Evolutionary conservation across 768 basidiomycete genomes (phyloP).

Genomic region (Porpolomopsis calyptriformis): DNA sequence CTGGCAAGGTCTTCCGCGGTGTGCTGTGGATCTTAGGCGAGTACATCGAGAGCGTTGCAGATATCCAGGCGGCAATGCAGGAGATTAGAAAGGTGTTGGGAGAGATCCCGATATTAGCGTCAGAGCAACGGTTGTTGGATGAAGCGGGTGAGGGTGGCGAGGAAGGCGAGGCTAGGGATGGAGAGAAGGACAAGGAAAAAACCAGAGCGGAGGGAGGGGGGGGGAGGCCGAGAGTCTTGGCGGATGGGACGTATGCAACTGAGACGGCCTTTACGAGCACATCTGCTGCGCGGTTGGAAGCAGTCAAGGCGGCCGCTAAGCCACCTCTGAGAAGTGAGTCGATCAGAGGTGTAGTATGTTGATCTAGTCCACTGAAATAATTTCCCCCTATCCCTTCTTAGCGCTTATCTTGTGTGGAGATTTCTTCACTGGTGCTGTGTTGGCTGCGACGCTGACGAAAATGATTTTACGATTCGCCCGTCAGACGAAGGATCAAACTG

Average conservation of each 20-base stretch:
- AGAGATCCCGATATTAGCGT: slow-evolving; percentile 94
- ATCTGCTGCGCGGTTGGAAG: slow-evolving; percentile 57
- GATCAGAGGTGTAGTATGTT: slow-evolving; percentile 1
- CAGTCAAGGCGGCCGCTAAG: slow-evolving; percentile 78
- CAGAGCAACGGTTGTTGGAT: slow-evolving; percentile 75
- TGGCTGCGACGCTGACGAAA: slow-evolving; percentile 87
- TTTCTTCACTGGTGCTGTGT: slow-evolving; percentile 89
- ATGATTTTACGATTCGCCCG: slow-evolving; percentile 74
- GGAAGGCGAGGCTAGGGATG: slow-evolving; percentile 42
- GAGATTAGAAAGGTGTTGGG: slow-evolving; percentile 82
- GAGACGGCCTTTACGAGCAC: slow-evolving; percentile 78
- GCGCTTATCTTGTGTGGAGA: slow-evolving; percentile 92
- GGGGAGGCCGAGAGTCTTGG: slow-evolving; percentile 72
- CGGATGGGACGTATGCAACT: slow-evolving; percentile 96
- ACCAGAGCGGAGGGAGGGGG: slow-evolving; percentile 32
- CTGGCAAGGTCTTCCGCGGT: slow-evolving; percentile 93
- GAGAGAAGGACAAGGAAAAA: slow-evolving; percentile 38
- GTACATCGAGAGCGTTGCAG: slow-evolving; percentile 60
- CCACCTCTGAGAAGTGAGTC: slow-evolving; percentile 78
- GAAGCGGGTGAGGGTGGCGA: slow-evolving; percentile 41
- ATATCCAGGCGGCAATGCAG: slow-evolving; percentile 63
- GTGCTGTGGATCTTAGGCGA: slow-evolving; percentile 98
- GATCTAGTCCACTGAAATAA: not conserved
- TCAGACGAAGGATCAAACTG: slow-evolving; percentile 31
- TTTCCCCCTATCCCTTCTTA: no score